A percentile compares a stretch with the other conserved stretches of the same genome.
phyloP scores from a whole-genome alignment of 768 basidiomycete genomes.

The Russula compacta region DNA sequence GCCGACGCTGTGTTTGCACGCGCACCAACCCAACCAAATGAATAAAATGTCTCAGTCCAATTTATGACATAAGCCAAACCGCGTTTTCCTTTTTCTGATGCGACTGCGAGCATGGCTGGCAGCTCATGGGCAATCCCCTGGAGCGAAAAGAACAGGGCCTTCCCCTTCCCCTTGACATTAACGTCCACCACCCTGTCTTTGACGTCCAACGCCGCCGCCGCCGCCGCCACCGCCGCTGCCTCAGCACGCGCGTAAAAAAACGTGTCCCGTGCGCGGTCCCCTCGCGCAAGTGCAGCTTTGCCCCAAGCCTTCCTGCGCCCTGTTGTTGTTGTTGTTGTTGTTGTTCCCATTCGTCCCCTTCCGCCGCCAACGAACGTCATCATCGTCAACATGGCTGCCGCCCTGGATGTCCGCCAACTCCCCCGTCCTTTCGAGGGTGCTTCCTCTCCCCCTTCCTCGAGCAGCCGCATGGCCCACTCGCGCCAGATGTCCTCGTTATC shows the following conservation, averaged over 20 bases:
- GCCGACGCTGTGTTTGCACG: too few species aligned
- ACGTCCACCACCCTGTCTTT: conserved; percentile 1
- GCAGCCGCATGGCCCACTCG: conserved; percentile 14
- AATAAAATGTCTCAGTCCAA: neutral
- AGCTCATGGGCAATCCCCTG: neutral
- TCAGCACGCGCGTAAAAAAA: neutral
- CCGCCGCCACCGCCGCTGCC: neutral
- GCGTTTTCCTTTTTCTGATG: conserved; percentile 13
- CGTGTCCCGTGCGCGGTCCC: neutral
- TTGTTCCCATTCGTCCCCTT: neutral
- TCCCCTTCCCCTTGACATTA: neutral
- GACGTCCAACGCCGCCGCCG: neutral
- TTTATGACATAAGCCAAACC: conserved; percentile 10
- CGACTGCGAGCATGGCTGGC: neutral
- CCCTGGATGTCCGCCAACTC: conserved; percentile 1
- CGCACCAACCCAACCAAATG: too few species aligned
- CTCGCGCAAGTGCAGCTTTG: neutral
- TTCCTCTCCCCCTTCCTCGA: neutral
- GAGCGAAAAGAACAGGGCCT: neutral
- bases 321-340: neutral
- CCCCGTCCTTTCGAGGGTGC: neutral
- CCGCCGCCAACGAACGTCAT: neutral
- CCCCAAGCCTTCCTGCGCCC: neutral
- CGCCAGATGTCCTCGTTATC: conserved; percentile 27
- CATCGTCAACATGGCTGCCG: conserved; percentile 5